These are phyloP conservation scores for Tylopilus sp. DNA, from an alignment of 768 basidiomycete genomes.

Conservation along the genomic window DNA sequence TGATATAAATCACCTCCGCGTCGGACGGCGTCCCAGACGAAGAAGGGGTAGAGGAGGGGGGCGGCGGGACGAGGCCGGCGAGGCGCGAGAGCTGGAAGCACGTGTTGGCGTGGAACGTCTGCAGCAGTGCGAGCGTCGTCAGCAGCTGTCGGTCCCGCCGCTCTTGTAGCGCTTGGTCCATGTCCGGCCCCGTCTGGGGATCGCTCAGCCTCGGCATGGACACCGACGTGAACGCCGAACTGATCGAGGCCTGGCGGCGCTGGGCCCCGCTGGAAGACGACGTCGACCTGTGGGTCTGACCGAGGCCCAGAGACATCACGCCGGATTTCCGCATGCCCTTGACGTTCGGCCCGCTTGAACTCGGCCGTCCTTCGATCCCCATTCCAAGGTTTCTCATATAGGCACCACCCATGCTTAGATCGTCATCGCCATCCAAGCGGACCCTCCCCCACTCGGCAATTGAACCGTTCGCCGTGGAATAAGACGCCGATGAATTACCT, in stretches of 20 bases:
- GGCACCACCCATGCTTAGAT: constrained; percentile 39
- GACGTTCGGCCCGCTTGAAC: constrained; percentile 23
- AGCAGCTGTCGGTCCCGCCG: constrained; percentile 36
- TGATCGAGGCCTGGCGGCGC: constrained; percentile 33
- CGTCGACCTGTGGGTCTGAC: constrained; percentile 8
- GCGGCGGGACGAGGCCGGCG: constrained; percentile 24
- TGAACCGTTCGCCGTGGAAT: constrained; percentile 46
- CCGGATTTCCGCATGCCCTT: constrained; percentile 44
- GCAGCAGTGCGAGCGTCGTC: constrained; percentile 58
- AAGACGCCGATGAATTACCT: constrained; percentile 44
- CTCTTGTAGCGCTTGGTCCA: constrained; percentile 13
- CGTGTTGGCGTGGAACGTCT: constrained; percentile 66
- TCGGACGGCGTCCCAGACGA: constrained; percentile 9
- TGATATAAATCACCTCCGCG: constrained; percentile 40
- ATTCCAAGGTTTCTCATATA: constrained; percentile 60
- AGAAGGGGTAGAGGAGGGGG: background rate
- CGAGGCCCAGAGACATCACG: constrained; percentile 43
- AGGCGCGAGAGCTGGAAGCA: constrained; percentile 53
- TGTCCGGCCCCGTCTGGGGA: constrained; percentile 3
- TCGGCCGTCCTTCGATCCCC: constrained; percentile 68
- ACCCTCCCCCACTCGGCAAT: constrained; percentile 53
- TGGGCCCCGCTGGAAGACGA: constrained; percentile 29
- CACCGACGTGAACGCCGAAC: constrained; percentile 19
- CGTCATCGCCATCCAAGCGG: constrained; percentile 65
- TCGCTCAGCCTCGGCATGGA: constrained; percentile 30